phyloP scores from a whole-genome alignment of 2,329 filamentous ascomycete genomes.

The Xylaria sp. region DNA sequence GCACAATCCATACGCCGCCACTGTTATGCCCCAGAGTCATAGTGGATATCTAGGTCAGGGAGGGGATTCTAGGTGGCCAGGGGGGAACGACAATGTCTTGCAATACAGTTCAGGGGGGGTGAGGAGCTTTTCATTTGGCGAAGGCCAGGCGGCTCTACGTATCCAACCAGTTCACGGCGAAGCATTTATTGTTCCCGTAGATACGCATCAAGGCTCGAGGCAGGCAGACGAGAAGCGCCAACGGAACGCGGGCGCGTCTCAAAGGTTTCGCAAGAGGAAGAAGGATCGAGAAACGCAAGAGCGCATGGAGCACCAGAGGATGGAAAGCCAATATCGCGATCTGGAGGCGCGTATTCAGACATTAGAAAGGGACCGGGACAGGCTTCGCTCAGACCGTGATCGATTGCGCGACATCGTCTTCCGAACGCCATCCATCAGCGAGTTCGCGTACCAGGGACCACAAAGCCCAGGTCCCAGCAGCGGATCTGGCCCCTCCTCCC shows the following conservation, averaged over 20 bases:
- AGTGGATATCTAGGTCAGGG: conserved; percentile 39
- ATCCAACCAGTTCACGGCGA: conserved; percentile 53
- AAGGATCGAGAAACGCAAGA: conserved; percentile 84
- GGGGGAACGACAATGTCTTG: conserved; percentile 35
- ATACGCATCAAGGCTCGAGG: conserved; percentile 83
- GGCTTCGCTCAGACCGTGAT: conserved; percentile 78
- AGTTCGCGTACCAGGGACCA: conserved; percentile 62
- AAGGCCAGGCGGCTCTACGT: conserved; percentile 46
- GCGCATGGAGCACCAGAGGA: conserved; percentile 71
- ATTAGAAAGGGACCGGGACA: conserved; percentile 73
- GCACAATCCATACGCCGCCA: conserved; percentile 37
- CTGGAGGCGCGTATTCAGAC: conserved; percentile 65
- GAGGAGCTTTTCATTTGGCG: conserved; percentile 43
- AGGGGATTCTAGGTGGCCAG: conserved; percentile 44
- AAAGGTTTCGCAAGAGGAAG: conserved; percentile 81
- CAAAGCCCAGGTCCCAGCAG: conserved; percentile 60
- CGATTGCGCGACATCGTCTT: conserved; percentile 74
- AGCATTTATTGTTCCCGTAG: conserved; percentile 72
- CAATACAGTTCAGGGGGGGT: conserved; percentile 36
- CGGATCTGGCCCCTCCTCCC: conserved; percentile 43
- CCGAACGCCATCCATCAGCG: conserved; percentile 66
- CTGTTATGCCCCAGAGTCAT: conserved; percentile 35
- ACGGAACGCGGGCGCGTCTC: conserved; percentile 86
- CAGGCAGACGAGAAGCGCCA: conserved; percentile 87
- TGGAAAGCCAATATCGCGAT: conserved; percentile 76